Conservation (phyloP, 176 grass and related monocot genomes). For the Cymbopogon citratus region DNA sequence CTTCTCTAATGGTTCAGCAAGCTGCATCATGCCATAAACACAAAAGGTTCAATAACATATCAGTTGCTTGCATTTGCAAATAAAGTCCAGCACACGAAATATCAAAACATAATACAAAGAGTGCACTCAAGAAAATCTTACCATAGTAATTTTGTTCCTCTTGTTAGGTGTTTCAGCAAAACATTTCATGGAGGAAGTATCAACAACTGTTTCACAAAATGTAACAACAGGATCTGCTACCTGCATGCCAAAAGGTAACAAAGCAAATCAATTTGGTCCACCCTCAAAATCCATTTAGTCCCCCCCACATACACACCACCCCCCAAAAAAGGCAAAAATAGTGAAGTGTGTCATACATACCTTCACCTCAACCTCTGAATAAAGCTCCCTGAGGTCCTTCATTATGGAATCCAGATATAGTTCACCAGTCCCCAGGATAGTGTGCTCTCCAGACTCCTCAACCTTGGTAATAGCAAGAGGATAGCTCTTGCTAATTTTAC, state of each 20-base stretch:
- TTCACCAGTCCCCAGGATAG: conserved; percentile 88
- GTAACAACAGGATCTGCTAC: conserved; percentile 99
- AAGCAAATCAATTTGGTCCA: not conserved
- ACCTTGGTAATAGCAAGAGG: conserved; percentile 96
- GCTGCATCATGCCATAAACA: conserved; percentile 39
- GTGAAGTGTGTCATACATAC: conserved; percentile 29
- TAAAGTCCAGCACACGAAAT: conserved; percentile 5
- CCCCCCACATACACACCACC: not conserved
- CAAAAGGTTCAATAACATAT: conserved; percentile 16
- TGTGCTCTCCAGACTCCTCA: conserved; percentile 96
- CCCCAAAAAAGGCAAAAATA: conserved; percentile 6
- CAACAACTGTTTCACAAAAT: conserved; percentile 96
- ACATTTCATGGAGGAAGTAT: conserved; percentile 98
- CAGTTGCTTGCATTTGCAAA: conserved; percentile 8
- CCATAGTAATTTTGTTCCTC: conserved; percentile 99
- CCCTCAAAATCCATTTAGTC: not conserved
- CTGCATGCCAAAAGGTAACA: conserved; percentile 39
- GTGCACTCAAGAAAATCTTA: conserved; percentile 10
- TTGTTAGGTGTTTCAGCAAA: conserved; percentile 99
- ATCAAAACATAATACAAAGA: not conserved
- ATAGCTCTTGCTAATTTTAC: conserved; percentile 99
- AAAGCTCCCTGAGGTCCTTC: conserved; percentile 98
- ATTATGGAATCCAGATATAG: conserved; percentile 98
- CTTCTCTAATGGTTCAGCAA: conserved; percentile 91
- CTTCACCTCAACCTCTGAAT: conserved; percentile 99